A percentile compares a stretch with the other conserved stretches of the same genome.
phyloP scores from a whole-genome alignment of 805 yeast species.

The Yamadazyma scolyti region DNA sequence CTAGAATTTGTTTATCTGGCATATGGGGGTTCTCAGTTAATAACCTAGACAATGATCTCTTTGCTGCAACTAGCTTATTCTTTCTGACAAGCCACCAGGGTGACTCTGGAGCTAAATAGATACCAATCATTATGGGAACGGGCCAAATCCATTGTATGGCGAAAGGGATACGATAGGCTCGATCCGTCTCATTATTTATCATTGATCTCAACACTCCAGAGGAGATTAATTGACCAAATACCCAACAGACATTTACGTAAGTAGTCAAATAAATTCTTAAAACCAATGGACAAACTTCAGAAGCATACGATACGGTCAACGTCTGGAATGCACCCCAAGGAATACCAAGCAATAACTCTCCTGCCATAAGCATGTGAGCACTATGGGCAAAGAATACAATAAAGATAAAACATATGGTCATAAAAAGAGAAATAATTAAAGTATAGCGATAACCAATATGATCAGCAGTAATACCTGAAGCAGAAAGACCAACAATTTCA shows the following conservation, averaged over 20 bases:
- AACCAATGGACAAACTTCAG: conserved; percentile 53
- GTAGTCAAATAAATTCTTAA: conserved; percentile 49
- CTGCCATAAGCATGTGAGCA: conserved; percentile 33
- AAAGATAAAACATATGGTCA: conserved; percentile 36
- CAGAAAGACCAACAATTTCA: conserved; percentile 43
- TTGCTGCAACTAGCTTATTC: conserved; percentile 41
- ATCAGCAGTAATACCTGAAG: conserved; percentile 43
- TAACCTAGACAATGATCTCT: conserved; percentile 31
- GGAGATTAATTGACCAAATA: conserved; percentile 52
- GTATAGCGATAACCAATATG: conserved; percentile 42
- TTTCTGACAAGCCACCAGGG: conserved; percentile 53
- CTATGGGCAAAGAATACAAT: conserved; percentile 43
- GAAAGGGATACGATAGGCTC: conserved; percentile 51
- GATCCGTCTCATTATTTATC: conserved; percentile 16
- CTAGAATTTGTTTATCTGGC: conserved; percentile 28
- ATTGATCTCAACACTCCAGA: conserved; percentile 46
- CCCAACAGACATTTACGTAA: conserved; percentile 49
- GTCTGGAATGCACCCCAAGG: conserved; percentile 54
- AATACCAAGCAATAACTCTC: conserved; percentile 42
- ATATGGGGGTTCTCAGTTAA: conserved; percentile 24
- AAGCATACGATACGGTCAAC: conserved; percentile 48
- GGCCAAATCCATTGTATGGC: conserved; percentile 63
- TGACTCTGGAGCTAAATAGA: conserved; percentile 49
- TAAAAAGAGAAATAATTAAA: conserved; percentile 22
- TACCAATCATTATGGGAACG: conserved; percentile 39